These are phyloP conservation scores for Collariella sp. DNA, from an alignment of 495 filamentous ascomycete genomes.

Conservation along the genomic window DNA sequence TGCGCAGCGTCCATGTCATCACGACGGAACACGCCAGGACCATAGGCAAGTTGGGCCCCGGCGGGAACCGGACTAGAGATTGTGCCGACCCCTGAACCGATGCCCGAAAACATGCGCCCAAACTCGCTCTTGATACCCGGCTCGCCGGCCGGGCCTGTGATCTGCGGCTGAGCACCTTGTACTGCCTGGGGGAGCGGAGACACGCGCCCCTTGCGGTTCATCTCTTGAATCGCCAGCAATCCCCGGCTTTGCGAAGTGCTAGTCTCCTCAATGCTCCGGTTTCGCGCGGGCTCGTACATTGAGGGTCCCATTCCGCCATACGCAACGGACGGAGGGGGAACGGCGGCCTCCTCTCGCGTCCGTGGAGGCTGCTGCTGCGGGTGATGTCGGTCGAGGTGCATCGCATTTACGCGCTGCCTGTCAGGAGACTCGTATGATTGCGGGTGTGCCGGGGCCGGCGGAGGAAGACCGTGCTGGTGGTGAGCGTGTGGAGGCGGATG, in stretches of 20 bases:
- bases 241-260: constrained; percentile 37
- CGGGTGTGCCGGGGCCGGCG: constrained; percentile 28
- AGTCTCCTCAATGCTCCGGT: constrained; percentile 51
- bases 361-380: constrained; percentile 29
- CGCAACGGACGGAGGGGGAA: constrained; percentile 39
- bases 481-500: constrained; percentile 35
- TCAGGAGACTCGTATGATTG: constrained; percentile 46
- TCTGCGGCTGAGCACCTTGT: constrained; percentile 77
- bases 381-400: constrained; percentile 31
- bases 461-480: constrained; percentile 33
- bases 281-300: constrained; percentile 32
- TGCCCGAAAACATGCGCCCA: constrained; percentile 82
- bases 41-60: constrained; percentile 39
- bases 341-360: constrained; percentile 28
- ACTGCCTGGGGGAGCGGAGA: constrained; percentile 88
- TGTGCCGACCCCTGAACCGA: constrained; percentile 74
- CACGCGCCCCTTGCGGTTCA: constrained; percentile 54
- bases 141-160: constrained; percentile 64
- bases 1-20: constrained; percentile 40
- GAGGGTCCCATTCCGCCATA: constrained; percentile 31
- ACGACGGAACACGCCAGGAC: constrained; percentile 31
- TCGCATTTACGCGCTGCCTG: constrained; percentile 29
- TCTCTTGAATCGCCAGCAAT: constrained; percentile 52
- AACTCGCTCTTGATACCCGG: constrained; percentile 86
- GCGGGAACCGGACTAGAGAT: constrained; percentile 45